Conservation (phyloP, 495 filamentous ascomycete species). For the Neurospora sp. region DNA sequence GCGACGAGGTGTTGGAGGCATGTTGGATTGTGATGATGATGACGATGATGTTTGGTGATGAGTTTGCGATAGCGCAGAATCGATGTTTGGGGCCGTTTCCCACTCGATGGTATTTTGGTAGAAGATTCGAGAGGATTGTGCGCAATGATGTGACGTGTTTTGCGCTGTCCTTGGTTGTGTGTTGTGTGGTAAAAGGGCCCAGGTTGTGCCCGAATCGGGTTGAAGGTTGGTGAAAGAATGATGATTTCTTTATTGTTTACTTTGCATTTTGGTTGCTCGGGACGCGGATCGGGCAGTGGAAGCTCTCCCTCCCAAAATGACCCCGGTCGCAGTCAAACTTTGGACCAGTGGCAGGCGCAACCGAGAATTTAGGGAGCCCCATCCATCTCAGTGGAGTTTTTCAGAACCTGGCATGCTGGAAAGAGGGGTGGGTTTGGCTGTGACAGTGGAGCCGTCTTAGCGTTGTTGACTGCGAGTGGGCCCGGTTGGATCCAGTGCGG, state of each 20-base stretch:
- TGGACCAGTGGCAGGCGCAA: neutral
- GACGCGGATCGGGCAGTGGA: neutral
- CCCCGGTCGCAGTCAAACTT: neutral
- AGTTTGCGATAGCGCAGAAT: neutral
- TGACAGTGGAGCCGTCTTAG: neutral
- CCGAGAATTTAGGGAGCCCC: neutral
- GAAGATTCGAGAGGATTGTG: neutral
- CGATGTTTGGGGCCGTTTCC: neutral
- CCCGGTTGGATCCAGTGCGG: neutral
- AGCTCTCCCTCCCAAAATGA: neutral
- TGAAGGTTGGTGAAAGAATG: neutral
- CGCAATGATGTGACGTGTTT: neutral
- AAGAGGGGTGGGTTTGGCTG: neutral
- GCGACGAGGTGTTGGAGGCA: slow-evolving; percentile 33
- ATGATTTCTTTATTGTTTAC: neutral
- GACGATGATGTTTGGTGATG: neutral
- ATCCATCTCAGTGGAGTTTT: neutral
- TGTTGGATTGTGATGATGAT: neutral
- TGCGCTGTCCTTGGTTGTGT: neutral
- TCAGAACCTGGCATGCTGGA: neutral
- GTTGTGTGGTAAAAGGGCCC: neutral
- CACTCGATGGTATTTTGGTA: neutral
- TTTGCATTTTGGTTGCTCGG: neutral
- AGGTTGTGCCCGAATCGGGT: neutral
- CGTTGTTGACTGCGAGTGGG: neutral